These are phyloP conservation scores for Fusarium sp. DNA, from an alignment of 2,329 filamentous ascomycete species.

Conservation along the genomic window DNA sequence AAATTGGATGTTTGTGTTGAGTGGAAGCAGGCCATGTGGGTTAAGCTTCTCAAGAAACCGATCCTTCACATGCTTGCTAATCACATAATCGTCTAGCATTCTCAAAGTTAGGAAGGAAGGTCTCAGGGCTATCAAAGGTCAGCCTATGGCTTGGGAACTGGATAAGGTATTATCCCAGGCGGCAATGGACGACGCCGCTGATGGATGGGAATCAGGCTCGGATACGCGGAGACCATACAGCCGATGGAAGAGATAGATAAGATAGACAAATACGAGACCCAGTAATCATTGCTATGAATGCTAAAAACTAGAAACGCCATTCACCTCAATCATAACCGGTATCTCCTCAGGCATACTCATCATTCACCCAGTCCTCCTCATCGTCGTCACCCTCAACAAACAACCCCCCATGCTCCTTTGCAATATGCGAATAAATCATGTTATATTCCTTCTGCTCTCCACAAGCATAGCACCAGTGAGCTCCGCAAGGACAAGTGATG, in stretches of 20 bases:
- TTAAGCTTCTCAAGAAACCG: no score
- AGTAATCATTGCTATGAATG: neutral
- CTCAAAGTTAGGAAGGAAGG: no score
- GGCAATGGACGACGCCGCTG: no score
- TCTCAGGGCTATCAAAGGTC: no score
- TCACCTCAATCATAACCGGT: neutral
- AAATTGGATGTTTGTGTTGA: no score
- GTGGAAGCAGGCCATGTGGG: no score
- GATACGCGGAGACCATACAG: neutral
- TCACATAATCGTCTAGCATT: no score
- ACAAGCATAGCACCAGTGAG: constrained; percentile 57
- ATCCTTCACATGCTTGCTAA: no score
- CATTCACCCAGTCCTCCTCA: constrained; percentile 24
- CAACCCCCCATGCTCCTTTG: constrained; percentile 47
- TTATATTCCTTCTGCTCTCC: constrained; percentile 42
- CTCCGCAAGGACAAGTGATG: constrained; percentile 51
- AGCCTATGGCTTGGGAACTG: no score
- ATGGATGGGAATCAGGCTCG: no score
- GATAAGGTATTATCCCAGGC: no score
- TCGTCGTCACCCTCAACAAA: constrained; percentile 39
- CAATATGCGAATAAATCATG: constrained; percentile 55
- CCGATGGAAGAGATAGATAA: neutral
- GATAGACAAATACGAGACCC: neutral
- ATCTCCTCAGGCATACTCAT: neutral
- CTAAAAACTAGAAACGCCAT: neutral